Evolutionary conservation across 1,284 basidiomycete species (phyloP).

Genomic region (Pholiota adiposa): DNA sequence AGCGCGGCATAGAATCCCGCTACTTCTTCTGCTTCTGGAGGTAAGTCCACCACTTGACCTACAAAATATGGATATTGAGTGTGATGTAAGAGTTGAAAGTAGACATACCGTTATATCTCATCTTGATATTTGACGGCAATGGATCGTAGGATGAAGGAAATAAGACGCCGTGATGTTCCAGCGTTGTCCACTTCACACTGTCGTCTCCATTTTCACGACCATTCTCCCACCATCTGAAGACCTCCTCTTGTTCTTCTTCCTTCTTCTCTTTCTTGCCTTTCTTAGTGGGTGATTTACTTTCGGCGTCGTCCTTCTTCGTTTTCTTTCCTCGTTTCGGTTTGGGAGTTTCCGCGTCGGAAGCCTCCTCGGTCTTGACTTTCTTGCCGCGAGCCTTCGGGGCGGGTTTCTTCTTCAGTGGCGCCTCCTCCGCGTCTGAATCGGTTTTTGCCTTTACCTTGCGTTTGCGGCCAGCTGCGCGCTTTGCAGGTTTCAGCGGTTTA

Average conservation of each 20-base stretch:
- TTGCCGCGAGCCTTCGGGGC: constrained; percentile 37
- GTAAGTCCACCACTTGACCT: constrained; percentile 84
- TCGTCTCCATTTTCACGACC: constrained; percentile 70
- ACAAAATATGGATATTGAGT: constrained; percentile 19
- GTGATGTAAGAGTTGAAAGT: constrained; percentile 12
- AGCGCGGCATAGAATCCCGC: constrained; percentile 96
- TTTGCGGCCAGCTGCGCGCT: constrained; percentile 50
- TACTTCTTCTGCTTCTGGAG: constrained; percentile 92
- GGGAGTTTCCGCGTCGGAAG: constrained; percentile 40
- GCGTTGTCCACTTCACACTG: constrained; percentile 87
- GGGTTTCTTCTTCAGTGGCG: constrained; percentile 47
- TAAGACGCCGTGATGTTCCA: constrained; percentile 93
- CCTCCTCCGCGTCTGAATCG: constrained; percentile 45
- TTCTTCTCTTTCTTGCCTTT: constrained; percentile 57
- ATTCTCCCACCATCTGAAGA: constrained; percentile 85
- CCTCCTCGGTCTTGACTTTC: constrained; percentile 35
- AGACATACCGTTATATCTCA: constrained; percentile 89
- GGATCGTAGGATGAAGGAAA: constrained; percentile 96
- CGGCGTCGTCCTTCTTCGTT: constrained; percentile 40
- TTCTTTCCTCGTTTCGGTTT: constrained; percentile 38
- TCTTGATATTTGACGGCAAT: constrained; percentile 85
- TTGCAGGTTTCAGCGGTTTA: constrained; percentile 44
- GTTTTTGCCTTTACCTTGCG: constrained; percentile 59
- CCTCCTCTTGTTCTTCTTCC: constrained; percentile 72
- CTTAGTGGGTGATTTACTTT: constrained; percentile 41